Evolutionary conservation across 345 rosid species (phyloP), one percentile per base, ranked within the genome.

Genomic region (Eutrema heterophyllum): DNA sequence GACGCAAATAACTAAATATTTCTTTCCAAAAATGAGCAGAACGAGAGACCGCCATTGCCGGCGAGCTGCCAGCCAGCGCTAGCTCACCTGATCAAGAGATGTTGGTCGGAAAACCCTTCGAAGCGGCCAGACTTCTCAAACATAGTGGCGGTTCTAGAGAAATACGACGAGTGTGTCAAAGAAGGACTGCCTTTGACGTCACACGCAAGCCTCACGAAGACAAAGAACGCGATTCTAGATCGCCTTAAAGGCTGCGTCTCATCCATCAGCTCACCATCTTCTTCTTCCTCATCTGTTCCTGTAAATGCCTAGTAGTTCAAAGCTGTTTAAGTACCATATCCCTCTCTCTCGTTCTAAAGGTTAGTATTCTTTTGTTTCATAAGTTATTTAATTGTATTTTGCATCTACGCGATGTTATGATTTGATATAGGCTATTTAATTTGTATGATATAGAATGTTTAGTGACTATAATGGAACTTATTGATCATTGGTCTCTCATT

Each of bases 21-120:
- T 13, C 0, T 12, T 1, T 63, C 24, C 16, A 15, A 1, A 5
- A 40, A 44, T 67, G 64, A 0, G 41, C 87, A 89, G 97, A 92
- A 92, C 53, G 97, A 88, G 80, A 78, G 99, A 50, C 99, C 99
- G 14, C 97, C 97, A 6, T 52, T 95, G 68, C 97, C 96, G 0
- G 96, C 89, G 7, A 95, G 97, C 64, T 95, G 97, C 50, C 97
- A 87, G 79, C 96, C 97, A 0, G 97, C 88, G 0, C 76, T 95
- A 0, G 97, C 97, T 38, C 96, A 95, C 78, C 74, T 95, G n/a
- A 92, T 95, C 77, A 90, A 83, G 84, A 85, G 88, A 2, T 95
- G 99, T 71, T 90, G 99, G 99, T 89, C 96, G 0, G 92, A 85
- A 0, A 92, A 92, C 59, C 97, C 99, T 0, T 75, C 96, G 0